Evolutionary conservation across 495 filamentous ascomycete species (phyloP).

Genomic region (Tuber microsphaerosporum): DNA sequence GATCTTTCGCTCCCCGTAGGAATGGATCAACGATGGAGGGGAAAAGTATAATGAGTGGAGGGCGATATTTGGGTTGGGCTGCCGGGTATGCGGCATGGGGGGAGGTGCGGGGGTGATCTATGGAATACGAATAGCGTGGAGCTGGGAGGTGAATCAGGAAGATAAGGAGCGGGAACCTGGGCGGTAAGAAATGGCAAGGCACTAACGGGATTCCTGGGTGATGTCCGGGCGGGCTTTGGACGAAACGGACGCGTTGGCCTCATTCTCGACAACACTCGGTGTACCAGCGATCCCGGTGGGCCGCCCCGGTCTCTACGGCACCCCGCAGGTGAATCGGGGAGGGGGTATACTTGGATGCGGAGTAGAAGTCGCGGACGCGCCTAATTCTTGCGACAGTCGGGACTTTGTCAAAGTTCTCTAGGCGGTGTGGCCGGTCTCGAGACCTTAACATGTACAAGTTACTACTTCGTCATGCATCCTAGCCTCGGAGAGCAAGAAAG

Average conservation of each 20-base stretch:
- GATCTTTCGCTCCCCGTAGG: not conserved
- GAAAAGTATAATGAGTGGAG: not conserved
- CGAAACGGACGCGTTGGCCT: not conserved
- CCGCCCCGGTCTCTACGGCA: not conserved
- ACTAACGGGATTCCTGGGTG: too few species aligned
- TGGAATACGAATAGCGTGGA: not conserved
- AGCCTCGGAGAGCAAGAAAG: not conserved
- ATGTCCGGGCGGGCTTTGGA: not conserved
- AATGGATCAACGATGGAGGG: not conserved
- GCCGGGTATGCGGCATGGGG: not conserved
- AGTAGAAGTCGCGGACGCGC: not conserved
- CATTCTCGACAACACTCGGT: not conserved
- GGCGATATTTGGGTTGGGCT: not conserved
- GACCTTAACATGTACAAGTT: not conserved
- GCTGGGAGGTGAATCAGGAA: not conserved
- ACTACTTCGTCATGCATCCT: too few species aligned
- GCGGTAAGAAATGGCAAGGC: not conserved
- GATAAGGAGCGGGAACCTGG: not conserved
- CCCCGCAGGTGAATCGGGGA: not conserved
- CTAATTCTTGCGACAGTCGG: not conserved
- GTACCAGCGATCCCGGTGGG: not conserved
- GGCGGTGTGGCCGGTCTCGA: not conserved
- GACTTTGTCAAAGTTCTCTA: not conserved
- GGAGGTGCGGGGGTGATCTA: not conserved
- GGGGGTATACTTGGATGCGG: not conserved